Percentiles rank a stretch among this genome's conserved stretches.
Conservation (phyloP, 73 alveolate genomes). For the Breviolum minutum region DNA sequence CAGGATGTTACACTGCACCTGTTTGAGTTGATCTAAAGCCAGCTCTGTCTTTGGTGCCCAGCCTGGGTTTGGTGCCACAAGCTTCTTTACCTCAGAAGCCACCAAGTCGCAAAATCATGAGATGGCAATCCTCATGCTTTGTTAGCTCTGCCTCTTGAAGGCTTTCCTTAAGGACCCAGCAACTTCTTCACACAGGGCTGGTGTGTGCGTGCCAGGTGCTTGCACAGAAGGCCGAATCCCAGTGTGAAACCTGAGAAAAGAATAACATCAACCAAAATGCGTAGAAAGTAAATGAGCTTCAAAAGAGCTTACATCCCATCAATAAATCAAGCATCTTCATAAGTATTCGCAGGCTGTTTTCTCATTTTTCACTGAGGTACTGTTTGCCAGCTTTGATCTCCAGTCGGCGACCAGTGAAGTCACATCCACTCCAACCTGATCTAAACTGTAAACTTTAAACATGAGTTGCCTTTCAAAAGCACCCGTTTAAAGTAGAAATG, state of each 20-base stretch:
- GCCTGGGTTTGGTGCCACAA: constrained; percentile 91
- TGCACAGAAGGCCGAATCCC: constrained; percentile 86
- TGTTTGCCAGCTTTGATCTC: constrained; percentile 92
- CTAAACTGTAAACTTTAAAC: background rate
- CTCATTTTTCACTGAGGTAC: background rate
- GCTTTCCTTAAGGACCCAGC: background rate
- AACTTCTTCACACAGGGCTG: constrained; percentile 75
- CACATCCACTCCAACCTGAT: constrained; percentile 76
- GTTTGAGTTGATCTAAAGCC: no score
- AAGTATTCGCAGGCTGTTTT: background rate
- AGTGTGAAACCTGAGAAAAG: constrained; percentile 52
- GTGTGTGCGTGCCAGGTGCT: constrained; percentile 86
- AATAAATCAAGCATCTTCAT: background rate
- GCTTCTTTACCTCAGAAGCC: constrained; percentile 65
- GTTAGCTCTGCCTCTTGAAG: background rate
- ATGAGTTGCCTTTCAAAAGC: background rate
- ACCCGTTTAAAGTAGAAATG: background rate
- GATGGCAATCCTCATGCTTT: no score
- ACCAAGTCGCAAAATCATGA: background rate
- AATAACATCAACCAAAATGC: background rate
- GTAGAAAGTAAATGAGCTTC: background rate
- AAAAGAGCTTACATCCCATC: background rate
- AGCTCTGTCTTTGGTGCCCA: no score
- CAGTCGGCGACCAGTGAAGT: constrained; percentile 51
- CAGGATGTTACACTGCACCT: no score